Conservation (phyloP, 1,284 basidiomycete species). For the Retiboletus flavoniger region DNA sequence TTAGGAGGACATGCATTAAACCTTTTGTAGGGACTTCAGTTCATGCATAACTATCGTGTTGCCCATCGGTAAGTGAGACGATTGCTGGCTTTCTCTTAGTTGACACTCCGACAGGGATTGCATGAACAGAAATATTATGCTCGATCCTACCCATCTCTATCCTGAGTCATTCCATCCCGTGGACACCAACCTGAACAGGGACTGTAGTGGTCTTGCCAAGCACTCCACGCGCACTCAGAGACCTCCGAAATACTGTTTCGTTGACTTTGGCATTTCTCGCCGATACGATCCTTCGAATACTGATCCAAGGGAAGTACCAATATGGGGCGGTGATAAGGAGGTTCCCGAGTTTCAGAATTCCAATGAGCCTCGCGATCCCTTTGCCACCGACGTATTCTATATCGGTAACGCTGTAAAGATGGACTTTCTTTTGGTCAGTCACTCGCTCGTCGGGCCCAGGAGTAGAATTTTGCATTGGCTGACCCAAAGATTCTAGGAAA, state of each 20-base stretch:
- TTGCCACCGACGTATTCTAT: not conserved
- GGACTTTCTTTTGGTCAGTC: not conserved
- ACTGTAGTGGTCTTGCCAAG: not conserved
- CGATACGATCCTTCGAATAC: no score
- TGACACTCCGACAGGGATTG: slow-evolving; percentile 11
- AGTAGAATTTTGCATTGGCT: not conserved
- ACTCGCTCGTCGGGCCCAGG: not conserved
- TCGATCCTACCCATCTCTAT: slow-evolving; percentile 11
- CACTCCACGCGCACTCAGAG: not conserved
- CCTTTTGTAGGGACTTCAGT: not conserved
- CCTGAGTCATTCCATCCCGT: not conserved
- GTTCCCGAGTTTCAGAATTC: not conserved
- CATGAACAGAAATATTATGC: slow-evolving; percentile 15
- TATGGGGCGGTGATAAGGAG: not conserved
- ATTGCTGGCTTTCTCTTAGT: not conserved
- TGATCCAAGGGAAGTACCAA: no score
- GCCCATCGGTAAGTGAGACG: not conserved
- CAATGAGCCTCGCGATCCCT: not conserved
- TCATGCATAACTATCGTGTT: not conserved
- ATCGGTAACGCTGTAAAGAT: not conserved
- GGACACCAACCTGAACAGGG: not conserved
- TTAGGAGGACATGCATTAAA: no score
- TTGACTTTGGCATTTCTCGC: not conserved
- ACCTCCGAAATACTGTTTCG: not conserved
- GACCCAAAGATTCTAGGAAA: not conserved